phyloP scores from a whole-genome alignment of 257 asterid genomes.

The Solanum peruvianum region DNA sequence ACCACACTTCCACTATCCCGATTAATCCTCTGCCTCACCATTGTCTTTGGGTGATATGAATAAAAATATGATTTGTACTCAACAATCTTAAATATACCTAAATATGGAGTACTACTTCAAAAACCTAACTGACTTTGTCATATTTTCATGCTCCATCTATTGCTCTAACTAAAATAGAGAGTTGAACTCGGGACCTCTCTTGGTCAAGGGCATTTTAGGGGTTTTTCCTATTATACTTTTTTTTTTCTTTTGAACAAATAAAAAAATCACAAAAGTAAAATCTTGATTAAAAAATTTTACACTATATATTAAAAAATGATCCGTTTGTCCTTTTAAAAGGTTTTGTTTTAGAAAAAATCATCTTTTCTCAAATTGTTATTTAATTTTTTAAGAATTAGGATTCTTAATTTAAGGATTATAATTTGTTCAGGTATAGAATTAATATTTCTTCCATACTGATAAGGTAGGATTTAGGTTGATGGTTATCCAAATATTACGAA shows the following conservation, averaged over 20 bases:
- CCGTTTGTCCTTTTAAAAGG: neutral
- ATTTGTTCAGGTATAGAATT: neutral
- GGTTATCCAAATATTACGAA: neutral
- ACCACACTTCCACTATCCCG: slow-evolving; percentile 9
- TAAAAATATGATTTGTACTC: neutral
- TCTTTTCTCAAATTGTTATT: neutral
- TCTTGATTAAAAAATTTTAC: neutral
- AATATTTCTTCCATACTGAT: neutral
- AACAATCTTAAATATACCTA: neutral
- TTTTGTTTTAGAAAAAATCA: too few species aligned
- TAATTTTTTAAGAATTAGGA: neutral
- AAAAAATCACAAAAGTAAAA: neutral
- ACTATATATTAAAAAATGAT: neutral
- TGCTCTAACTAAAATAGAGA: neutral
- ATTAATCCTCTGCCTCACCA: neutral
- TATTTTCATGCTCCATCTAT: neutral
- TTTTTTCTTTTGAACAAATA: neutral
- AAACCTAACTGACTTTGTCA: neutral
- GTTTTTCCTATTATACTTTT: neutral
- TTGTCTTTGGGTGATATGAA: neutral
- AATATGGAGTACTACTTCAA: neutral
- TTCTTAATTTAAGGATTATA: neutral
- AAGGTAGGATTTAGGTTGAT: neutral
- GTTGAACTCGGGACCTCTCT: neutral
- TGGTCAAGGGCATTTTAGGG: neutral